Evolutionary conservation across 768 basidiomycete genomes (phyloP), one percentile per base, ranked within the genome.

Genomic region (Suillus paluster): DNA sequence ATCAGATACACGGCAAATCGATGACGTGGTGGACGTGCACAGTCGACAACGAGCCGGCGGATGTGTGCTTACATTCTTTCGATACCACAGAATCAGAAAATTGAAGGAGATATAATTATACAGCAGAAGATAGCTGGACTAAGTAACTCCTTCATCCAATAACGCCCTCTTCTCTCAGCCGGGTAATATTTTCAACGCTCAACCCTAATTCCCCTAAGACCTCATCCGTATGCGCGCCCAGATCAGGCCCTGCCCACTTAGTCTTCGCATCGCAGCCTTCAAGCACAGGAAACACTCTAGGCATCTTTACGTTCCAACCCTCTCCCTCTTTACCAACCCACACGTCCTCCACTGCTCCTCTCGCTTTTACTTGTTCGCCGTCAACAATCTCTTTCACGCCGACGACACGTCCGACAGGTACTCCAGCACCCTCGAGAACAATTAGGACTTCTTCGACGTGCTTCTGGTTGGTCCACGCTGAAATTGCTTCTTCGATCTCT

Each of bases 221-320:
- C 46, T 82, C 78, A 19, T 83, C 78, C 0, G 86, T 87, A 68
- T 86, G 86, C 57, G 76, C 71, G 4, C 89, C 89, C n/a, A 90
- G 75, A 63, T 88, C 79, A 2, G 88, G 89, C 0, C 88, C 89
- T 30, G 87, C 88, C 88, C 88, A 90, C 63, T 78, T 81, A 2
- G 88, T 87, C 65, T 78, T 78, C 5, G 83, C 74, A 46, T 86
- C 80, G 30, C 83, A 83, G 15, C 86, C 87, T 61, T 88, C 83
- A 58, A 91, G 70, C 57, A 86, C 71, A 8, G 89, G 89, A 63
- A 86, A 86, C 30, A 87, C 86, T 30, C 81, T 81, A 44, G 82
- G 80, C 86, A 91, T 88, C 73, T 88, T 90, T 61, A 90, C 81
- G 44, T 73, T 83, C 88, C 88, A 89, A 2, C 85, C 80, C 5